Conservation (phyloP, 495 filamentous ascomycete species). For the Hyaloscypha variabilis region DNA sequence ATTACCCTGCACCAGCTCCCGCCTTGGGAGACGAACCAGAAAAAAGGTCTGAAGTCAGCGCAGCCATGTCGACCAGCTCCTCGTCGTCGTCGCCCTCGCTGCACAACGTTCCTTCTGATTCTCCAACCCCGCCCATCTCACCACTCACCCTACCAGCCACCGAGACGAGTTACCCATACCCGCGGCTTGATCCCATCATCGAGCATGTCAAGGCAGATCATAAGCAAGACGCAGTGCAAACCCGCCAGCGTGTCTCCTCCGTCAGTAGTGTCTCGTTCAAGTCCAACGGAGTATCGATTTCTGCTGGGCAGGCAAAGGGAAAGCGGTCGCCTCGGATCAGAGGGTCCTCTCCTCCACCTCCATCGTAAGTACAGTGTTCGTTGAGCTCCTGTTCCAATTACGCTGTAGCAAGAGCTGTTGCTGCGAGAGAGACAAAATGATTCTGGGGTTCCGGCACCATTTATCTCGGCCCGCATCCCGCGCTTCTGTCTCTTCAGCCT, state of each 20-base stretch:
- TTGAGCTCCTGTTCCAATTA: not conserved
- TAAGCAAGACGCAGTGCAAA: not conserved
- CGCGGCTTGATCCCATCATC: constrained; percentile 27
- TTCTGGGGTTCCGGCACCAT: not conserved
- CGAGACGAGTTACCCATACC: constrained; percentile 9
- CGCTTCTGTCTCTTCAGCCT: constrained; percentile 8
- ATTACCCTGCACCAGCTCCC: constrained; percentile 19
- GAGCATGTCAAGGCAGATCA: constrained; percentile 32
- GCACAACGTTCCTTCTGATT: not conserved
- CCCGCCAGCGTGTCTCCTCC: constrained; percentile 6
- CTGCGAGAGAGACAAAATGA: not conserved
- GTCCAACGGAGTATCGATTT: constrained; percentile 9
- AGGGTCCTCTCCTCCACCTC: constrained; percentile 28
- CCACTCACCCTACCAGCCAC: constrained; percentile 10
- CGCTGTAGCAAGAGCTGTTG: not conserved
- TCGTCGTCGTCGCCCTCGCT: constrained; percentile 5
- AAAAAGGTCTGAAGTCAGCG: constrained; percentile 7
- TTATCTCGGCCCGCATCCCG: constrained; percentile 10
- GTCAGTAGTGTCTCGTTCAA: constrained; percentile 28
- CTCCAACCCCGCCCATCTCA: constrained; percentile 16
- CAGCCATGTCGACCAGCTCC: constrained; percentile 10
- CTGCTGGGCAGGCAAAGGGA: constrained; percentile 9
- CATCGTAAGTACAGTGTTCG: constrained; percentile 27
- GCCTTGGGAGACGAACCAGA: constrained; percentile 19
- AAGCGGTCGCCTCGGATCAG: constrained; percentile 23